phyloP scores from a whole-genome alignment of 139 green algal species.

The Parachlorella kessleri region DNA sequence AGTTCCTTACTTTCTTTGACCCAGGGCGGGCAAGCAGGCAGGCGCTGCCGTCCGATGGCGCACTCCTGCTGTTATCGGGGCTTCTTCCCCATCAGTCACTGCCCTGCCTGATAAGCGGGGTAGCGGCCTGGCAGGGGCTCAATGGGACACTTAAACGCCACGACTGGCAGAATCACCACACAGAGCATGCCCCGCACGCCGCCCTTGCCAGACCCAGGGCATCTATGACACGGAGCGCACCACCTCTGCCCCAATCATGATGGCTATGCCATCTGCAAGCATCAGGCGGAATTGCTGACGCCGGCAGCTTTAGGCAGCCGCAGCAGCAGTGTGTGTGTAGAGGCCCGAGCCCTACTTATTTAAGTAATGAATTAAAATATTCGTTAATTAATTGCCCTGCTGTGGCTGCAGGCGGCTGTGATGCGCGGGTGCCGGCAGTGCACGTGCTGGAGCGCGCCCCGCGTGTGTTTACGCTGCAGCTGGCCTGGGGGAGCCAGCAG shows the following conservation, averaged over 20 bases:
- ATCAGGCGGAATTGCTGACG: neutral
- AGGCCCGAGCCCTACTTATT: neutral
- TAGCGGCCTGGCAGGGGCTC: no score
- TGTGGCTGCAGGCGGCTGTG: neutral
- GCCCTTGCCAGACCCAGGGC: no score
- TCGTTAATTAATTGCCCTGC: no score
- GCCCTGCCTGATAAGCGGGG: no score
- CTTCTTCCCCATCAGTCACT: neutral
- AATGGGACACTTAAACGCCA: no score
- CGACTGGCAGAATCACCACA: no score
- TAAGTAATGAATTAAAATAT: no score
- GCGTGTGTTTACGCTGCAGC: slow-evolving; percentile 58
- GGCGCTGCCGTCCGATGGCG: neutral
- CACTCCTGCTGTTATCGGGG: neutral
- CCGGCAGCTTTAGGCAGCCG: neutral
- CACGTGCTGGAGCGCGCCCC: slow-evolving; percentile 22
- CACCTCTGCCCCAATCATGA: neutral
- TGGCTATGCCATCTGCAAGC: neutral
- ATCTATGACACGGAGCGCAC: no score
- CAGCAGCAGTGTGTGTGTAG: neutral
- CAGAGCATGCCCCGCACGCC: no score
- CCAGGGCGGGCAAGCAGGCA: neutral
- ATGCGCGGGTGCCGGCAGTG: neutral
- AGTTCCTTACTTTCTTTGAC: no score
- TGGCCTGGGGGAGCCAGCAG: slow-evolving; percentile 55